Evolutionary conservation across 495 filamentous ascomycete species (phyloP), one percentile per base, ranked within the genome.

Genomic region (Trichocladium uniseriatum): DNA sequence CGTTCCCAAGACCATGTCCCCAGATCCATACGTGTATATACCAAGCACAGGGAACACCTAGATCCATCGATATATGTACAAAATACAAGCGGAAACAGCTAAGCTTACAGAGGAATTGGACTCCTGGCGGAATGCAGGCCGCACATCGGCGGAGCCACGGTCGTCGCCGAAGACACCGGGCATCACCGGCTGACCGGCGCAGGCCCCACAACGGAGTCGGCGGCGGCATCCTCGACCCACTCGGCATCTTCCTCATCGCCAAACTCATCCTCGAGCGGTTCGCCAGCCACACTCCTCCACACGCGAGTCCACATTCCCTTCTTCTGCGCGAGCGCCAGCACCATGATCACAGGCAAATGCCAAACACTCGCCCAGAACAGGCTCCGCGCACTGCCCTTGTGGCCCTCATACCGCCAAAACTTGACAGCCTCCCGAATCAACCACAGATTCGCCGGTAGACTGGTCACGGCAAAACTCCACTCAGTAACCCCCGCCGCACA

Each of bases 361-460:
- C 92, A 98, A 20, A 98, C 89, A 66, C 88, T 94, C 0, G 92
- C 88, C 92, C 92, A 98, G 67, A 98, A 98, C 48, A 98, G 61
- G 5, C 82, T 83, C 38, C 87, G 79, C 6, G 94, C 94, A 36
- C 73, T 84, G 5, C 94, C 94, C 54, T 84, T 80, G 38, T 79
- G 74, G 13, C 91, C 92, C 49, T 87, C 79, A 27, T 79, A 69
- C 48, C 78, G 74, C 81, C 85, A 95, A 66, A 97, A 96, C 43
- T 72, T 72, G 59, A 84, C 80, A 1, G 94, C 89, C 65, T 95
- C 82, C 32, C 79, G 75, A 13, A 81, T 75, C 52, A 97, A 74
- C 94, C 94, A 97, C 37, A 76, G 73, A 65, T 98, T 98, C 35
- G 91, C 82, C 4, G 88, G 70, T 24, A 77, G 70, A 59, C 89